phyloP scores from a whole-genome alignment of 2,329 filamentous ascomycete species.

The Hypoxylon sp. region DNA sequence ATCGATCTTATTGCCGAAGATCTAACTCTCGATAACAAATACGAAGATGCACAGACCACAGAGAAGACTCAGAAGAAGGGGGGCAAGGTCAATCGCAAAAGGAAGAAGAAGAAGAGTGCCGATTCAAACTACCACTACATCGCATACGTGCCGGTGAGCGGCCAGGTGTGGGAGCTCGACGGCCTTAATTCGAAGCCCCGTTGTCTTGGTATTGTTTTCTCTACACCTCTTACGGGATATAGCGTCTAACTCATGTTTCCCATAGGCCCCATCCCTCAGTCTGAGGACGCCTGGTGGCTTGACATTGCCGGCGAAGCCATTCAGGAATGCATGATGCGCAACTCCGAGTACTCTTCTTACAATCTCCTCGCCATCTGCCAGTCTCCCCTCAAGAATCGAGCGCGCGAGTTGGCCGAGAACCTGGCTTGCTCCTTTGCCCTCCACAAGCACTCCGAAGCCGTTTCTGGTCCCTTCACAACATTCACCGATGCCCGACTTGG shows the following conservation, averaged over 20 bases:
- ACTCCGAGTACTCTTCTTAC: slow-evolving; percentile 70
- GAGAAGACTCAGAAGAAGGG: slow-evolving; percentile 37
- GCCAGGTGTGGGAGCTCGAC: slow-evolving; percentile 86
- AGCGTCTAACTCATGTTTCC: slow-evolving; percentile 40
- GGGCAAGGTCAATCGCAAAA: slow-evolving; percentile 41
- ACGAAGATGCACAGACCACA: slow-evolving; percentile 50
- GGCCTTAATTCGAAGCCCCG: slow-evolving; percentile 78
- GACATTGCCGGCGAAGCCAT: slow-evolving; percentile 70
- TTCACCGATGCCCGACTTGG: slow-evolving; percentile 31
- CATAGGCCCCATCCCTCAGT: slow-evolving; percentile 51
- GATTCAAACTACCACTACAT: slow-evolving; percentile 86
- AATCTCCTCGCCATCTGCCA: slow-evolving; percentile 78
- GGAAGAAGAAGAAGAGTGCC: slow-evolving; percentile 55
- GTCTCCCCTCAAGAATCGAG: slow-evolving; percentile 65
- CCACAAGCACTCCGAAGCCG: slow-evolving; percentile 52
- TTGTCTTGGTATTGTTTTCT: slow-evolving; percentile 58
- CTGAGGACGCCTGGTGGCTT: slow-evolving; percentile 64
- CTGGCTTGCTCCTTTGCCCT: slow-evolving; percentile 52
- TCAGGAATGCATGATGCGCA: slow-evolving; percentile 70
- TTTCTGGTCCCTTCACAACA: slow-evolving; percentile 24
- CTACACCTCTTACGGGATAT: slow-evolving; percentile 25
- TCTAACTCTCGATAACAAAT: slow-evolving; percentile 67
- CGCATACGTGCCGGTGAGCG: slow-evolving; percentile 81
- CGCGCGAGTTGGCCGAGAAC: slow-evolving; percentile 54
- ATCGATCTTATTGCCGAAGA: slow-evolving; percentile 80